Percentiles rank a stretch among this genome's conserved stretches.
These are phyloP conservation scores for Picochlorum sp. DNA, from an alignment of 139 green algal species.

Conservation along the genomic window DNA sequence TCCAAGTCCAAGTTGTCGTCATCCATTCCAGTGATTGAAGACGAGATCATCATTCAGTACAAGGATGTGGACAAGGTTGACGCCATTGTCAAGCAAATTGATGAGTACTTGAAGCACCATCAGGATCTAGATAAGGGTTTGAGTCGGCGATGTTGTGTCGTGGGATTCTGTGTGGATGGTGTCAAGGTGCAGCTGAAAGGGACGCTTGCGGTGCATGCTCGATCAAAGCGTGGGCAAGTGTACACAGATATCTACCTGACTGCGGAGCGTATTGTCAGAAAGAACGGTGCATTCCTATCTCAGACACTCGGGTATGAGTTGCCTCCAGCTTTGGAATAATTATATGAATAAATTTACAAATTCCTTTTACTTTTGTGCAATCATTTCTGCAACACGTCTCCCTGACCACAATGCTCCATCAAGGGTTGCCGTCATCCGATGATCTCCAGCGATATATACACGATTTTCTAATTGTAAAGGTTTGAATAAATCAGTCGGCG, in stretches of 20 bases:
- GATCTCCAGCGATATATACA: constrained; percentile 82
- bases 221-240: not conserved
- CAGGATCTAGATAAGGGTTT: constrained; percentile 3
- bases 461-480: constrained; percentile 49
- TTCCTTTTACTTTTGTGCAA: constrained; percentile 29
- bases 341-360: not conserved
- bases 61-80: constrained; percentile 19
- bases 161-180: not conserved
- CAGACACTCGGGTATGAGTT: not conserved
- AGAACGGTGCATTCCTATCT: constrained; percentile 5
- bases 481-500: constrained; percentile 65
- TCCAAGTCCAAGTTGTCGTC: not conserved
- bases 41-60: not conserved
- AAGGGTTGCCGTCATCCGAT: constrained; percentile 80
- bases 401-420: constrained; percentile 75
- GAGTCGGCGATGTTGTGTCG: not conserved
- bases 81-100: not conserved
- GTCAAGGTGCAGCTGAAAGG: constrained; percentile 7
- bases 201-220: not conserved
- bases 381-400: constrained; percentile 63
- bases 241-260: constrained; percentile 15
- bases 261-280: constrained; percentile 17
- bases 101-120: constrained; percentile 8
- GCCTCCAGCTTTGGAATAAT: constrained; percentile 6
- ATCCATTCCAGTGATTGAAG: not conserved